Percentiles rank a stretch among this genome's conserved stretches.
phyloP scores from a whole-genome alignment of 257 asterid species.

The Euphrasia confusa region DNA sequence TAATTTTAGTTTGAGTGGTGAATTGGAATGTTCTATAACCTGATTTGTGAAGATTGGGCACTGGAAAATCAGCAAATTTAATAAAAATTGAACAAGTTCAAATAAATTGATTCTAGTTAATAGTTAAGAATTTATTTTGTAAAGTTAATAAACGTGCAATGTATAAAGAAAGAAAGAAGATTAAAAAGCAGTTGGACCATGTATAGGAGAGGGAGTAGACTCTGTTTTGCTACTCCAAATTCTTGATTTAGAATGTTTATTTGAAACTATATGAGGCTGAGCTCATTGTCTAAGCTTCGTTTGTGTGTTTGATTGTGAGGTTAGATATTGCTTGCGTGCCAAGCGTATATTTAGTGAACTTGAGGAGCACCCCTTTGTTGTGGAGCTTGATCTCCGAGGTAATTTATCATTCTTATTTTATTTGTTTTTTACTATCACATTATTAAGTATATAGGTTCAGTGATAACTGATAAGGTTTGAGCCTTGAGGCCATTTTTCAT shows the following conservation, averaged over 20 bases:
- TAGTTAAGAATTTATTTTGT: too few relatives aligned
- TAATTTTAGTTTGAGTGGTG: too few relatives aligned
- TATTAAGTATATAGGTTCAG: slow-evolving; percentile 5
- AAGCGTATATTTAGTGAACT: slow-evolving; percentile 66
- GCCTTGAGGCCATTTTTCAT: background rate
- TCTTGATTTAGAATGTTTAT: background rate
- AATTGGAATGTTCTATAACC: too few relatives aligned
- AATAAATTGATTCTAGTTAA: too few relatives aligned
- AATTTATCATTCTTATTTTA: slow-evolving; percentile 5
- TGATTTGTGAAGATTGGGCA: too few relatives aligned
- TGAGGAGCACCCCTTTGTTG: slow-evolving; percentile 74
- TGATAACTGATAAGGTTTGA: background rate
- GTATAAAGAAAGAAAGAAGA: background rate
- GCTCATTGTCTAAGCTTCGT: slow-evolving; percentile 10
- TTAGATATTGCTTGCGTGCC: slow-evolving; percentile 69
- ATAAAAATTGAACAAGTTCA: too few relatives aligned
- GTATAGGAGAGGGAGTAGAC: background rate
- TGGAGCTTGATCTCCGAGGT: slow-evolving; percentile 99
- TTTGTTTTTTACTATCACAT: background rate
- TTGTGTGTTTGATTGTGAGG: slow-evolving; percentile 18
- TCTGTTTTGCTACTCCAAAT: background rate
- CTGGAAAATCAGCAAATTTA: too few relatives aligned
- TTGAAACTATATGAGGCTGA: background rate
- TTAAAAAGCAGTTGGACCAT: background rate
- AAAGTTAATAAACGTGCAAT: background rate